A percentile compares a stretch with the other conserved stretches of the same genome.
phyloP scores from a whole-genome alignment of 2,329 filamentous ascomycete species.

The Daldinia sp. region DNA sequence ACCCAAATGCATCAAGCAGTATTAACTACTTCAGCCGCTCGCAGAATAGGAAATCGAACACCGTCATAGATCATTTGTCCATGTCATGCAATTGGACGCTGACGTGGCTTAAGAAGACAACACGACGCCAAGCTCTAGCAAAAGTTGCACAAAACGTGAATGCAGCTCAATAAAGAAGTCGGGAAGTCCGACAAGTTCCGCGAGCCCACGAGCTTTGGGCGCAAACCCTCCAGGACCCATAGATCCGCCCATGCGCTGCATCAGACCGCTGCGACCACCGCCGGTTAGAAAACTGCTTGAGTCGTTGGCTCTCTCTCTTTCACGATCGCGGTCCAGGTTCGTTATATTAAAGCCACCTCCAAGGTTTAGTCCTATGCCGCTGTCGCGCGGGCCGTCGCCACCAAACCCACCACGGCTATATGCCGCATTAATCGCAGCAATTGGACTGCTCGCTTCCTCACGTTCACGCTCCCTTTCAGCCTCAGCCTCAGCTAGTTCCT shows the following conservation, averaged over 20 bases:
- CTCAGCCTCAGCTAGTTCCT: slow-evolving; percentile 69
- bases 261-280: slow-evolving; percentile 60
- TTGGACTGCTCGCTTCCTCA: slow-evolving; percentile 49
- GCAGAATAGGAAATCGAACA: slow-evolving; percentile 6
- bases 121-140: slow-evolving; percentile 66
- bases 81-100: slow-evolving; percentile 3
- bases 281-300: slow-evolving; percentile 66
- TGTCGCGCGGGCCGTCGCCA: slow-evolving; percentile 45
- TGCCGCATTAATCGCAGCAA: slow-evolving; percentile 53
- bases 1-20: not conserved
- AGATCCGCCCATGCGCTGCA: slow-evolving; percentile 64
- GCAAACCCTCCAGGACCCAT: slow-evolving; percentile 63
- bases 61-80: not conserved
- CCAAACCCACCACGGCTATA: slow-evolving; percentile 53
- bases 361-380: slow-evolving; percentile 41
- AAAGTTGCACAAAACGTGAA: slow-evolving; percentile 67
- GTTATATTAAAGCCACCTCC: slow-evolving; percentile 43
- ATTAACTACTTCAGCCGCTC: not conserved
- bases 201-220: slow-evolving; percentile 66
- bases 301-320: slow-evolving; percentile 47
- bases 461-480: slow-evolving; percentile 63
- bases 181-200: slow-evolving; percentile 71
- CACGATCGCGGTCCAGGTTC: slow-evolving; percentile 42
- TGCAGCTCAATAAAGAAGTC: slow-evolving; percentile 76
- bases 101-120: slow-evolving; percentile 54